These are phyloP conservation scores for Aschersonia sp. DNA, from an alignment of 2,329 filamentous ascomycete genomes.

Conservation along the genomic window DNA sequence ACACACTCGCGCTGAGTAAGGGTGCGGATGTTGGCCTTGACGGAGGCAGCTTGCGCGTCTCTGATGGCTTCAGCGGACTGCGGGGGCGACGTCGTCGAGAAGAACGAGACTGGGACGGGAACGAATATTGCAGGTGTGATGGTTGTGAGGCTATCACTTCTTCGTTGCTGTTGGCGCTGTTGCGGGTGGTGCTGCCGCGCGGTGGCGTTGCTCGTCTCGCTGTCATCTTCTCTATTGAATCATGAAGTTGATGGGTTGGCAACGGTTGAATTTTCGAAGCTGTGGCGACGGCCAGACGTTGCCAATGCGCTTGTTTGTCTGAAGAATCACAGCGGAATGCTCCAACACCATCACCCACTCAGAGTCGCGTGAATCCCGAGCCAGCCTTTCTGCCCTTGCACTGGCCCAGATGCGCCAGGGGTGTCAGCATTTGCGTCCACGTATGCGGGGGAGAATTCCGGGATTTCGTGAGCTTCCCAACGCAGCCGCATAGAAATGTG, in stretches of 20 bases:
- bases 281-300: neutral
- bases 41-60: slow-evolving; percentile 12
- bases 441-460: too few species aligned
- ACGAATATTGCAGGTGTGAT: slow-evolving; percentile 19
- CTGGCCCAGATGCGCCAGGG: too few species aligned
- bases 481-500: too few species aligned
- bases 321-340: too few species aligned
- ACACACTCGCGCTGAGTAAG: slow-evolving; percentile 15
- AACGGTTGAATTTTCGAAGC: neutral
- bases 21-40: slow-evolving; percentile 15
- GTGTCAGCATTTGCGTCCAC: too few species aligned
- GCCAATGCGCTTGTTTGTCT: too few species aligned
- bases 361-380: too few species aligned
- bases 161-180: too few species aligned
- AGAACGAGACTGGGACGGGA: slow-evolving; percentile 13
- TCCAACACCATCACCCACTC: too few species aligned
- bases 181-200: neutral
- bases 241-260: neutral
- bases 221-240: neutral
- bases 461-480: too few species aligned
- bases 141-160: slow-evolving; percentile 8
- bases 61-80: slow-evolving; percentile 7
- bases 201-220: neutral
- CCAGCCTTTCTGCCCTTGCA: too few species aligned
- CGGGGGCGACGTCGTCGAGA: slow-evolving; percentile 5